Base-by-base conservation (phyloP, 73 alveolate species). In the Paramecium sexaurelia region DNA sequence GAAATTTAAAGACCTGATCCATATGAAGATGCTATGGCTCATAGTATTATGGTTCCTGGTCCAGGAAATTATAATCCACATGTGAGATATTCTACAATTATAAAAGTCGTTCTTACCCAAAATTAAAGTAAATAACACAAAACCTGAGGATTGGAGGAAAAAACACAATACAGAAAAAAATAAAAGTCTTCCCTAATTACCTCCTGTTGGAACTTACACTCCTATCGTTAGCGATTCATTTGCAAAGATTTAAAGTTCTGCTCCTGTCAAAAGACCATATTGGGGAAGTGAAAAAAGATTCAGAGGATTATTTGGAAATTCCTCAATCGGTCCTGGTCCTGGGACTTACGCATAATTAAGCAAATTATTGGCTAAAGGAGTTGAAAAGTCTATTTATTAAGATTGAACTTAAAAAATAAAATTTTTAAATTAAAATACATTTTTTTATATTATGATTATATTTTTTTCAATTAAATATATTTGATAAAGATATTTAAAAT, bases 201-300 rank as follows among this genome's bases (percentile, higher is more conserved):
- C 90, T 9, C 90, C 90, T 11, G 90, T 78, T 22, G 90, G 90
- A 9, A 78, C 90, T 22, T 78, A 78, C 36, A 29, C 90, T 0
- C 90, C 90, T 22, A 40, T 78, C 1, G 9, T 78, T 24, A 78
- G 55, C 8, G 90, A 43, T 20, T 41, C 75, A 1, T 78, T 78
- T 78, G 90, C 68, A n/a, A 78, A 78, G 17, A 37, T 78, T 41
- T 43, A 39, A 43, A 33, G 47, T 3, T 17, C 68, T 19, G 32
- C 75, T 24, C 75, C 73, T 78, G 40, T 27, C 8, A 78, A 78
- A 43, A 5, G 90, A 24, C 22, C 68, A 1, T 78, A 78, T 78
- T 78, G 90, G 90, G 90, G 90, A n/a, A 26, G 90, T 37, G 90
- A 78, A 40, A 78, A 78, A 45, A 5, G 75, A 24, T 78, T 78